Percentiles rank a stretch among this genome's conserved stretches.
phyloP scores from a whole-genome alignment of 2,329 filamentous ascomycete species.

The Claviceps spartinae region DNA sequence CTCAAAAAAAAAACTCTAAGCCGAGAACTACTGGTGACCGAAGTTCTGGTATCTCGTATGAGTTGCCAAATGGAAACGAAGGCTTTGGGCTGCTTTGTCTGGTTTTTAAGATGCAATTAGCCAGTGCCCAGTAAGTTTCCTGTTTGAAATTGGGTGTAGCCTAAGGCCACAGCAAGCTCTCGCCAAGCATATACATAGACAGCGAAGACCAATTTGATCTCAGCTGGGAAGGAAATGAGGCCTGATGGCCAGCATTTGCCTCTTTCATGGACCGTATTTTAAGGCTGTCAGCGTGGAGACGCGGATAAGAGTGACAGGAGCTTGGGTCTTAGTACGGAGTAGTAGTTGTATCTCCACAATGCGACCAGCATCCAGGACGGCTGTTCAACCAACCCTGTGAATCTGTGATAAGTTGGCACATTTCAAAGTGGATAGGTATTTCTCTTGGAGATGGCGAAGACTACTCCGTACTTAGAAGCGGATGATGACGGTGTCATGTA shows the following conservation, averaged over 20 bases:
- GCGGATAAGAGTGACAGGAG: background rate
- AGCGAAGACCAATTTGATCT: background rate
- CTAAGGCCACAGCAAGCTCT: background rate
- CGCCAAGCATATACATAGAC: too few relatives aligned
- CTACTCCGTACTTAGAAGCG: too few relatives aligned
- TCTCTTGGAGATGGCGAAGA: background rate
- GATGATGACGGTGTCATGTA: background rate
- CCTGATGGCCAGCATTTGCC: background rate
- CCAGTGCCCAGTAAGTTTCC: background rate
- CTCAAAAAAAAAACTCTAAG: too few relatives aligned
- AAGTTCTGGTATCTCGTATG: background rate
- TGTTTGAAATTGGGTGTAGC: too few relatives aligned
- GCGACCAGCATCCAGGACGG: background rate
- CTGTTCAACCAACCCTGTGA: background rate
- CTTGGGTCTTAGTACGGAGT: background rate
- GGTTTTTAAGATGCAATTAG: background rate
- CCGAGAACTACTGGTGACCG: background rate
- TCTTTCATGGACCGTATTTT: background rate
- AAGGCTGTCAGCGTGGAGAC: background rate
- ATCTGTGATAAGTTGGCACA: background rate
- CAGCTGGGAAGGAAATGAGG: background rate
- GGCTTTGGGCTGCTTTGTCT: background rate
- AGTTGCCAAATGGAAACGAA: background rate
- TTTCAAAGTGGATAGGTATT: conserved; percentile 2
- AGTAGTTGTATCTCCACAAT: conserved; percentile 1